Conservation (phyloP, 2,329 filamentous ascomycete species). For the Stylonectria norvegica region DNA sequence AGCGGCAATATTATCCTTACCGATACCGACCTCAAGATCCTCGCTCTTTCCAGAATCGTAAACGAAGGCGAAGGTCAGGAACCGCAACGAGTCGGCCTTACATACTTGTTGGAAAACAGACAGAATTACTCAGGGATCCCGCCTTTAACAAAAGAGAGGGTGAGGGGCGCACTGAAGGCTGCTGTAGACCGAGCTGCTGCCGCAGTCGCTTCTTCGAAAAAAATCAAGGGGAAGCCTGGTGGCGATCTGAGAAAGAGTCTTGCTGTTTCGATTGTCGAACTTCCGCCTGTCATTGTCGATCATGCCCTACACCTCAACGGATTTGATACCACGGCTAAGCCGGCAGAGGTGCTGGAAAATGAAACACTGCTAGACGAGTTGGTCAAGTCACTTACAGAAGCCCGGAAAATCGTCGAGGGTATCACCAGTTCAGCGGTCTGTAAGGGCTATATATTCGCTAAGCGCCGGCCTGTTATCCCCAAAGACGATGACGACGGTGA, state of each 20-base stretch:
- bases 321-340: slow-evolving; percentile 66
- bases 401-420: slow-evolving; percentile 63
- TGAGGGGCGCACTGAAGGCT: slow-evolving; percentile 65
- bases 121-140: slow-evolving; percentile 81
- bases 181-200: slow-evolving; percentile 58
- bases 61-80: slow-evolving; percentile 80
- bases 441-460: slow-evolving; percentile 87
- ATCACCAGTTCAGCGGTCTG: slow-evolving; percentile 64
- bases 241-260: slow-evolving; percentile 77
- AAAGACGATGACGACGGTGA: slow-evolving; percentile 32
- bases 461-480: slow-evolving; percentile 38
- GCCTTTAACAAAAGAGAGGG: slow-evolving; percentile 67
- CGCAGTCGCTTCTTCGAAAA: slow-evolving; percentile 50
- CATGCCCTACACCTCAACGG: slow-evolving; percentile 70
- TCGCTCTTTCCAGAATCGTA: slow-evolving; percentile 78
- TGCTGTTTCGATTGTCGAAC: slow-evolving; percentile 80
- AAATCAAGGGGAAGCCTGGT: slow-evolving; percentile 68
- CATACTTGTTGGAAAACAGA: slow-evolving; percentile 75
- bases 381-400: slow-evolving; percentile 65
- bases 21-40: slow-evolving; percentile 75
- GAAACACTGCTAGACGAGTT: slow-evolving; percentile 63
- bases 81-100: slow-evolving; percentile 70
- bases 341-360: slow-evolving; percentile 66
- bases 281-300: slow-evolving; percentile 83
- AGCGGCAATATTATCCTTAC: slow-evolving; percentile 93